A percentile compares a stretch with the other conserved stretches of the same genome.
These are phyloP conservation scores for Tremellales sp. DNA, from an alignment of 1,284 basidiomycete species.

Conservation along the genomic window DNA sequence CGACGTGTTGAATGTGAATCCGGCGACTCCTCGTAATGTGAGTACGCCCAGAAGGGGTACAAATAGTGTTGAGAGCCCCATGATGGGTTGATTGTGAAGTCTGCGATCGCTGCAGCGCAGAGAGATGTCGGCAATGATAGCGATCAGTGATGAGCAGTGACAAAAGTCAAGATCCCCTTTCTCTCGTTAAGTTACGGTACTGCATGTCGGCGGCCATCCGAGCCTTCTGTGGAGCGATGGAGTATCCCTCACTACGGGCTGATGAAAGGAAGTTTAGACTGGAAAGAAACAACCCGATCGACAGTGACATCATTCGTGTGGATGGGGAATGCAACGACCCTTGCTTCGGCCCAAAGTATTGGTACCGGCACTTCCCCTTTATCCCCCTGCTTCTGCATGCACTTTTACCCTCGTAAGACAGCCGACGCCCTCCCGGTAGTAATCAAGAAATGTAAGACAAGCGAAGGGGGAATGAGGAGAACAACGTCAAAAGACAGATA, in stretches of 20 bases:
- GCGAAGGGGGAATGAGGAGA: background rate
- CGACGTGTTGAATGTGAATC: constrained; percentile 36
- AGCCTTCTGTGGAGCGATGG: background rate
- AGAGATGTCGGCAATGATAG: background rate
- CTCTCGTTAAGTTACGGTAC: too few species aligned
- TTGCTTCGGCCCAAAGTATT: background rate
- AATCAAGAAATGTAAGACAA: background rate
- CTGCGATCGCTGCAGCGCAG: background rate
- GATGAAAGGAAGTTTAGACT: background rate
- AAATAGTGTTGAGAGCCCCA: too few species aligned
- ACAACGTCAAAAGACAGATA: too few species aligned
- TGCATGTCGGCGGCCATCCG: background rate
- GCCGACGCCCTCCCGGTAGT: background rate
- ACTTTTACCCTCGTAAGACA: background rate
- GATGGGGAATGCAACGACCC: background rate
- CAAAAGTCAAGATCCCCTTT: too few species aligned
- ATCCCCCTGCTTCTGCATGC: background rate
- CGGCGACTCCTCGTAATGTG: background rate
- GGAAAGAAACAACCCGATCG: too few species aligned
- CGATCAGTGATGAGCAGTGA: background rate
- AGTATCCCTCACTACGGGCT: background rate
- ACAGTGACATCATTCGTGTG: background rate
- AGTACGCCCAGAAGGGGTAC: background rate
- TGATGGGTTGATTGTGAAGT: too few species aligned
- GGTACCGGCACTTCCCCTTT: background rate